Conservation (phyloP, 306 rosid species). For the Corylus avellana region DNA sequence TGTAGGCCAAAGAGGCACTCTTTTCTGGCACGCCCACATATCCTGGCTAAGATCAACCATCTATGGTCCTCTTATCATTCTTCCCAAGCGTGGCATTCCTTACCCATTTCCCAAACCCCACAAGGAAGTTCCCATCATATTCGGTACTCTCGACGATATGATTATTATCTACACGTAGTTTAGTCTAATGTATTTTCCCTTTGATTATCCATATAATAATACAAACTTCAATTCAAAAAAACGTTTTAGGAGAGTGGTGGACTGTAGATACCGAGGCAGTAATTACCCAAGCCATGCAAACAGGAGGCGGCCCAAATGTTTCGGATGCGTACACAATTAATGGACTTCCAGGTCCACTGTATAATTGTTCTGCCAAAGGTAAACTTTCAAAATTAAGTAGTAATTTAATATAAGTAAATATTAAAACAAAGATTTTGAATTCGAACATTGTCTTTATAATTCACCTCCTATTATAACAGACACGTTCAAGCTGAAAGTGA, state of each 20-base stretch:
- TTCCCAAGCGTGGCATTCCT: constrained; percentile 7
- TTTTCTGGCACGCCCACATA: constrained; percentile 9
- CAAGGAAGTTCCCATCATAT: constrained; percentile 11
- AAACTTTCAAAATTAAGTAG: too few relatives aligned
- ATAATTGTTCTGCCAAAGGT: neutral
- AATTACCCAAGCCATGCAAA: constrained; percentile 16
- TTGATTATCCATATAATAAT: neutral
- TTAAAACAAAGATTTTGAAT: too few relatives aligned
- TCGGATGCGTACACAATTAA: neutral
- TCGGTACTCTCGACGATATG: neutral
- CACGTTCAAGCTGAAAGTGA: constrained; percentile 60
- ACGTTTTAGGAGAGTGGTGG: constrained; percentile 17
- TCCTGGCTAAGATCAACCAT: constrained; percentile 12
- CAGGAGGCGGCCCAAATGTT: constrained; percentile 17
- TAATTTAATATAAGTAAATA: too few relatives aligned
- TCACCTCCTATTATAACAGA: constrained; percentile 25
- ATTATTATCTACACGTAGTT: neutral
- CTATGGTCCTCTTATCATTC: constrained; percentile 16
- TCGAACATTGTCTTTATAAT: too few relatives aligned
- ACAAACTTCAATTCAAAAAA: neutral
- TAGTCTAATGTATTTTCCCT: too few relatives aligned
- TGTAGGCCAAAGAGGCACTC: constrained; percentile 18
- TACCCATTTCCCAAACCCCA: constrained; percentile 11
- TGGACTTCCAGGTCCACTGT: constrained; percentile 14
- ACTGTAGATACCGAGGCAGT: constrained; percentile 3